Base-by-base conservation (phyloP, 2,329 filamentous ascomycete genomes). In the Aureobasidium sp. region DNA sequence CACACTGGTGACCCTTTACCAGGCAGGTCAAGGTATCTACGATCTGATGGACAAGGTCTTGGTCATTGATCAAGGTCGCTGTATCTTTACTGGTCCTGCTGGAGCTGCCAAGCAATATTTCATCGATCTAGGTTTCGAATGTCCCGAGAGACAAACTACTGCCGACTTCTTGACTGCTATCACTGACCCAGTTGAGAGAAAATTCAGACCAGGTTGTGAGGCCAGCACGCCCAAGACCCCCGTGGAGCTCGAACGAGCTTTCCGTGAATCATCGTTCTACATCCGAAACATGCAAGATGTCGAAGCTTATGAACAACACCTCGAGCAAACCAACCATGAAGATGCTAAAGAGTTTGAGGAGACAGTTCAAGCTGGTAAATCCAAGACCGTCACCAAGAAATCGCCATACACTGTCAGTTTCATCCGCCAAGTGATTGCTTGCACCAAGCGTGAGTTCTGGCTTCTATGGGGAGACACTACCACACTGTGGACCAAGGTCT, bases 41-140 rank as follows among this genome's bases (percentile, higher is more conserved):
- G 80, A 86, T 65, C 77, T 88, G 36, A 89, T 92, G 82, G 89
- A 94, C 71, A 92, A 92, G 73, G 89, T 92, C 2, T 73, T 92
- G 55, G 83, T 92, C 27, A 89, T 93, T 59, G 87, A 92, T 66
- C 77, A 83, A 54, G 89, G 89, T 1, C 83, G 85, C 5, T 84
- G 86, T 74, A 82, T 89, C 59, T 90, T 83, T 74, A 84, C 85
- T 69, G 87, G 87, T 0, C 83, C 81, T 2, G 79, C 81, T 3
- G 74, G 76, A n/a, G 77, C 83, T 48, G 87, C 87, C 3, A 81
- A 79, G 61, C 76, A 82, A 62, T 90, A 88, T 71, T 89, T 90
- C 69, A 78, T 84, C 63, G 78, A 84, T 55, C 77, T 89, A 16
- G 87, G 86, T 10, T 88, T 85, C 70, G 68, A 83, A 53, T 84